Evolutionary conservation across 345 rosid genomes (phyloP).

Genomic region (Citrus unshiu): DNA sequence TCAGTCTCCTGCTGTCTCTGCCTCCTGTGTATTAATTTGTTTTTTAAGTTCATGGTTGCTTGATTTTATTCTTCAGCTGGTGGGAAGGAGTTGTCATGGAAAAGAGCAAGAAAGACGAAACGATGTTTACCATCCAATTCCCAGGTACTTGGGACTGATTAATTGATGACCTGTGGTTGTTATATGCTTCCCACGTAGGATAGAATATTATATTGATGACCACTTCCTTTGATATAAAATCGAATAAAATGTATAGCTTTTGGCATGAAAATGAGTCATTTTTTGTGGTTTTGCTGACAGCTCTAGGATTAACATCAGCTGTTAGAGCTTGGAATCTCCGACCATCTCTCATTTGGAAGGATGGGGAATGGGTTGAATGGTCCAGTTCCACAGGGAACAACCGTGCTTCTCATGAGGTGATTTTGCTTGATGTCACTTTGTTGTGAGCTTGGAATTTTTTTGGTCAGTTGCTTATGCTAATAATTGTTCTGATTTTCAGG

Average conservation of each 20-base stretch:
- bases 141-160: slow-evolving; percentile 48
- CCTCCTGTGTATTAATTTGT: not conserved
- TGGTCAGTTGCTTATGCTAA: slow-evolving; percentile 4
- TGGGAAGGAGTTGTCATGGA: slow-evolving; percentile 87
- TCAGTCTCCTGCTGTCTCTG: not conserved
- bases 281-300: slow-evolving; percentile 39
- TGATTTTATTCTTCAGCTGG: slow-evolving; percentile 61
- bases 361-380: slow-evolving; percentile 88
- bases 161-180: not conserved
- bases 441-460: not conserved
- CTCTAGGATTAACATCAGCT: slow-evolving; percentile 53
- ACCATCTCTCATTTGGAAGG: slow-evolving; percentile 81
- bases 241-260: not conserved
- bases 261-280: slow-evolving; percentile 1
- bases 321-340: slow-evolving; percentile 83
- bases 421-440: slow-evolving; percentile 1
- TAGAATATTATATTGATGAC: no score
- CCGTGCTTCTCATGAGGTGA: slow-evolving; percentile 47
- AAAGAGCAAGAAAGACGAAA: slow-evolving; percentile 78
- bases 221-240: no score
- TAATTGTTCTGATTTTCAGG: slow-evolving; percentile 45
- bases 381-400: slow-evolving; percentile 41
- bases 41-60: not conserved
- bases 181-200: not conserved
- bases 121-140: slow-evolving; percentile 59